Evolutionary conservation across 2,329 filamentous ascomycete species (phyloP).

Genomic region (Graphiopsis chlorocephala): DNA sequence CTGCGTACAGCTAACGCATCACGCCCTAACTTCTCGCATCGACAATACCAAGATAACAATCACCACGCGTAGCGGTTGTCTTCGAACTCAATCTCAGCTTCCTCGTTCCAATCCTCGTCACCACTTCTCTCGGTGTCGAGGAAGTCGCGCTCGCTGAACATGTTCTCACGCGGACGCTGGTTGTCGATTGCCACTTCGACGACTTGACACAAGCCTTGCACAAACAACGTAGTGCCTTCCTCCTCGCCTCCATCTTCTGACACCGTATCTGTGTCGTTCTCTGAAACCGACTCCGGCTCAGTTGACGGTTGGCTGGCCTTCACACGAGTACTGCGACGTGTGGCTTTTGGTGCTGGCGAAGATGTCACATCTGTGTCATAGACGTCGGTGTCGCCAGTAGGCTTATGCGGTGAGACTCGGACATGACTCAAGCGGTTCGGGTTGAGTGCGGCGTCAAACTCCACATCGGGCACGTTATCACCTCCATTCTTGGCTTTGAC

Average conservation of each 20-base stretch:
- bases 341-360: slow-evolving; percentile 16
- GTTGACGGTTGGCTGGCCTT: slow-evolving; percentile 21
- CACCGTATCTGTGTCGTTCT: slow-evolving; percentile 32
- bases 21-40: neutral
- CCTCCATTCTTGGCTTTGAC: slow-evolving; percentile 16
- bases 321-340: slow-evolving; percentile 33
- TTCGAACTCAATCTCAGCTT: slow-evolving; percentile 51
- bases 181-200: slow-evolving; percentile 75
- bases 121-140: slow-evolving; percentile 59
- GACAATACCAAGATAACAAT: neutral
- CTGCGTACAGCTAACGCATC: neutral
- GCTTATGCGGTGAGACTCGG: slow-evolving; percentile 26
- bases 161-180: slow-evolving; percentile 65
- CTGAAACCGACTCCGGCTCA: slow-evolving; percentile 22
- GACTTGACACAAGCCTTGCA: slow-evolving; percentile 68
- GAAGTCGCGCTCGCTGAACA: slow-evolving; percentile 71
- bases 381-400: slow-evolving; percentile 25
- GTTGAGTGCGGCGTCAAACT: slow-evolving; percentile 18
- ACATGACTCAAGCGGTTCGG: slow-evolving; percentile 26
- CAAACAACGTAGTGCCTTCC: slow-evolving; percentile 31
- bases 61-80: slow-evolving; percentile 41
- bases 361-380: slow-evolving; percentile 22
- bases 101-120: slow-evolving; percentile 58
- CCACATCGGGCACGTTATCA: slow-evolving; percentile 11
- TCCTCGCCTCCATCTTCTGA: slow-evolving; percentile 34